Conservation (phyloP, 148 eudicot species). For the Rhododendron kiyosumense region DNA sequence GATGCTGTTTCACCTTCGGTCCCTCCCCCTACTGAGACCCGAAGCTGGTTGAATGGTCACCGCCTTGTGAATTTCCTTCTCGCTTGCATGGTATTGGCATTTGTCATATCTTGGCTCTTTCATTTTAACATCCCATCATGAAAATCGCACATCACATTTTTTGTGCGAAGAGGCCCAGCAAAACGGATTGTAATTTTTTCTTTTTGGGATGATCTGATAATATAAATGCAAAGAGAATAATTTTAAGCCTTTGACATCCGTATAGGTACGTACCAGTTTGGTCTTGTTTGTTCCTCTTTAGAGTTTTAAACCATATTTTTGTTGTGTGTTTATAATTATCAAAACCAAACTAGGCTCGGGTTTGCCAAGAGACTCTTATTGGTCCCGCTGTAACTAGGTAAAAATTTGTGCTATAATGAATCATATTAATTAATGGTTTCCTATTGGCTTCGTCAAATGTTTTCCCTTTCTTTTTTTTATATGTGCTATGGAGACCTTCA, state of each 20-base stretch:
- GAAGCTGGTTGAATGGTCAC: slow-evolving; percentile 42
- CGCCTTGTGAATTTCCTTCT: slow-evolving; percentile 41
- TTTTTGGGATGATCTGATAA: background rate
- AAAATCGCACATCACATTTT: background rate
- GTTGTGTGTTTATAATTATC: background rate
- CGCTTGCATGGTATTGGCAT: slow-evolving; percentile 51
- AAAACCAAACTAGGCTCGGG: too few species aligned
- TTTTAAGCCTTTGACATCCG: background rate
- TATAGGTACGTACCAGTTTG: background rate
- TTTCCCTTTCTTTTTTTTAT: background rate
- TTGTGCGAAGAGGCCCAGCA: background rate
- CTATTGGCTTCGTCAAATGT: background rate
- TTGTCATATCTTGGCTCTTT: slow-evolving; percentile 59
- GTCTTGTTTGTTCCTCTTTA: background rate
- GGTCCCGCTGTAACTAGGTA: background rate
- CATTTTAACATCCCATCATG: slow-evolving; percentile 49
- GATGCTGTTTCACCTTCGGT: slow-evolving; percentile 4
- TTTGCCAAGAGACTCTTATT: background rate
- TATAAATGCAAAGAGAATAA: background rate
- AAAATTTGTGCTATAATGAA: background rate
- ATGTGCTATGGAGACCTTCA: background rate
- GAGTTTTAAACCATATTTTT: background rate
- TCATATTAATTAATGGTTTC: background rate
- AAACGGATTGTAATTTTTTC: background rate
- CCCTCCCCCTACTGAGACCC: slow-evolving; percentile 17